Evolutionary conservation across 2,329 filamentous ascomycete species (phyloP).

Genomic region (Alternaria viburni): DNA sequence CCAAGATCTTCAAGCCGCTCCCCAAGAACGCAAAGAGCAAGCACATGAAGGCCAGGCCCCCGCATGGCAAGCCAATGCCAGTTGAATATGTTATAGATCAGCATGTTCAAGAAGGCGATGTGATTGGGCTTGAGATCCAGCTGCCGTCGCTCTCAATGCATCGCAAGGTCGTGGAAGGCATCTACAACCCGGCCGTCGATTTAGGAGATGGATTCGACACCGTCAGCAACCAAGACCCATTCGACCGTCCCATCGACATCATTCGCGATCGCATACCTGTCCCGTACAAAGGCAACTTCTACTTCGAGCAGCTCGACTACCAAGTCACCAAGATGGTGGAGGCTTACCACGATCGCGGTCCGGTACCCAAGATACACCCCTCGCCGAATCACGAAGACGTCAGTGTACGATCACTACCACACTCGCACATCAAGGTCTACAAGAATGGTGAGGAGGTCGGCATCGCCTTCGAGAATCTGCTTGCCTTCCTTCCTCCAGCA

Average conservation of each 20-base stretch:
- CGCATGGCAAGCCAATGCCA: constrained; percentile 42
- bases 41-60: constrained; percentile 48
- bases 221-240: constrained; percentile 35
- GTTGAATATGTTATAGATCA: constrained; percentile 66
- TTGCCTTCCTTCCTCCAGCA: constrained; percentile 90
- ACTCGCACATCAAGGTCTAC: constrained; percentile 86
- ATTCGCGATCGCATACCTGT: constrained; percentile 96
- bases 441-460: constrained; percentile 90
- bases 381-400: constrained; percentile 75
- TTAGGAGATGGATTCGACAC: constrained; percentile 64
- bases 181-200: constrained; percentile 87
- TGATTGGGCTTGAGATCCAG: constrained; percentile 91
- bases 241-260: constrained; percentile 73
- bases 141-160: constrained; percentile 86
- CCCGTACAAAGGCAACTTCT: constrained; percentile 89
- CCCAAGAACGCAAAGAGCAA: constrained; percentile 49
- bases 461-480: constrained; percentile 83
- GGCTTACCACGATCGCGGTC: constrained; percentile 59
- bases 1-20: constrained; percentile 70
- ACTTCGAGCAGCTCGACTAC: constrained; percentile 93
- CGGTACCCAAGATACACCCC: constrained; percentile 69
- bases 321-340: constrained; percentile 87
- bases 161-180: constrained; percentile 83
- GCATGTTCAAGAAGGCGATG: constrained; percentile 85
- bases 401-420: constrained; percentile 83